These are phyloP conservation scores for Erysimum cheiri DNA, from an alignment of 441 rosid species.

Conservation along the genomic window DNA sequence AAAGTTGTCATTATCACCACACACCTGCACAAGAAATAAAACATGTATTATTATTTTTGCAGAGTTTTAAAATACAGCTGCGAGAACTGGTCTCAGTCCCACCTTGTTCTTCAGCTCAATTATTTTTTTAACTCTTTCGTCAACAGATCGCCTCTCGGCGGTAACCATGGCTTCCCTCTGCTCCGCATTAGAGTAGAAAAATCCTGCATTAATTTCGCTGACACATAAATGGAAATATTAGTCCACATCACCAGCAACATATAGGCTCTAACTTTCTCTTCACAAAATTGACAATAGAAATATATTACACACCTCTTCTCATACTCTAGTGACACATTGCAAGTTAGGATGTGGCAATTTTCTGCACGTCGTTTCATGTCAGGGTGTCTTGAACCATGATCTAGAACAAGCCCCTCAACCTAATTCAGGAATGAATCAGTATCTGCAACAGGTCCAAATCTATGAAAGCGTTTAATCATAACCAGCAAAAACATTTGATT, in stretches of 20 bases:
- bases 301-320: conserved; percentile 77
- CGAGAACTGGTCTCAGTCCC: conserved; percentile 15
- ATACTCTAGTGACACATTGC: conserved; percentile 93
- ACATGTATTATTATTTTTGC: neutral
- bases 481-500: neutral
- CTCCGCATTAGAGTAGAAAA: conserved; percentile 98
- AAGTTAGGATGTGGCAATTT: conserved; percentile 88
- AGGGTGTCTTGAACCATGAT: conserved; percentile 99
- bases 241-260: conserved; percentile 15
- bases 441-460: conserved; percentile 18
- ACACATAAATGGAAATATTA: conserved; percentile 24
- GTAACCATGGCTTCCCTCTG: conserved; percentile 98
- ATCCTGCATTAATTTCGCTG: conserved; percentile 97
- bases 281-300: conserved; percentile 16
- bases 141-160: conserved; percentile 95
- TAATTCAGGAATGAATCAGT: conserved; percentile 38
- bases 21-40: conserved; percentile 60
- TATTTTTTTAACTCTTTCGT: conserved; percentile 80
- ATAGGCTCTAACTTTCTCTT: neutral
- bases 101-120: conserved; percentile 90
- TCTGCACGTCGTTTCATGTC: conserved; percentile 99
- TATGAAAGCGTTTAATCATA: neutral
- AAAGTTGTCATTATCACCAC: conserved; percentile 72
- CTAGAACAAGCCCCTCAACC: conserved; percentile 98
- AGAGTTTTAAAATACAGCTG: neutral